phyloP scores from a whole-genome alignment of 176 grass and related monocot species.

The Triticum urartu region DNA sequence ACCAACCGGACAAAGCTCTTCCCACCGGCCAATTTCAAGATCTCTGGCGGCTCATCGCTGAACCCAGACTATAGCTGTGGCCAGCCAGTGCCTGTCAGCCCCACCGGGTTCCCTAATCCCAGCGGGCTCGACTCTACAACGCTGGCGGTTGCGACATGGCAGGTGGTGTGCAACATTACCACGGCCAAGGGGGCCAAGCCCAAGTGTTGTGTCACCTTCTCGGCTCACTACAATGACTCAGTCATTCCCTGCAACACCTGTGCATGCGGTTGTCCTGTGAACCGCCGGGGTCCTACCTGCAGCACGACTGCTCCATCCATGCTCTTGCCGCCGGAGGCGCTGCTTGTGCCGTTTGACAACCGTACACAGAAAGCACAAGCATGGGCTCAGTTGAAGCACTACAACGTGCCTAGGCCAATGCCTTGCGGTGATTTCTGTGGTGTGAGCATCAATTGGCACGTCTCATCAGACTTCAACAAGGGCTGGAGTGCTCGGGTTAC shows the following conservation, averaged over 20 bases:
- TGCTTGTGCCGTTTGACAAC: constrained; percentile 86
- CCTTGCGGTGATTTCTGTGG: constrained; percentile 85
- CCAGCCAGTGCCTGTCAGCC: constrained; percentile 55
- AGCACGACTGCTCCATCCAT: constrained; percentile 66
- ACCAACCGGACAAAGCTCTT: constrained; percentile 69
- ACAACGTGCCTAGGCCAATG: constrained; percentile 55
- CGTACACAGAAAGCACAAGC: constrained; percentile 63
- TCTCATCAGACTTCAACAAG: constrained; percentile 74
- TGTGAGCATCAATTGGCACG: constrained; percentile 94
- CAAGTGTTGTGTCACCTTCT: constrained; percentile 95
- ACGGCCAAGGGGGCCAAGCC: constrained; percentile 47
- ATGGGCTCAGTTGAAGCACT: constrained; percentile 87
- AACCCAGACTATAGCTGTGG: constrained; percentile 79
- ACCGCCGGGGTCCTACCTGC: constrained; percentile 53
- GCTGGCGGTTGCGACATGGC: constrained; percentile 57
- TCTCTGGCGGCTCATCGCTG: constrained; percentile 55
- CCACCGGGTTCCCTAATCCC: constrained; percentile 62
- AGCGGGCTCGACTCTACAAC: constrained; percentile 67
- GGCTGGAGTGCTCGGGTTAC: constrained; percentile 90
- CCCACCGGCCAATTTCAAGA: constrained; percentile 74
- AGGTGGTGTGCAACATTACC: constrained; percentile 82
- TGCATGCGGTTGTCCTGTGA: constrained; percentile 68
- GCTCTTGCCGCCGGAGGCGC: constrained; percentile 69
- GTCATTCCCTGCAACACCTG: constrained; percentile 90
- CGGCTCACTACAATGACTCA: constrained; percentile 84